phyloP scores from a whole-genome alignment of 305 asterid genomes.

The Coffea humblotiana region DNA sequence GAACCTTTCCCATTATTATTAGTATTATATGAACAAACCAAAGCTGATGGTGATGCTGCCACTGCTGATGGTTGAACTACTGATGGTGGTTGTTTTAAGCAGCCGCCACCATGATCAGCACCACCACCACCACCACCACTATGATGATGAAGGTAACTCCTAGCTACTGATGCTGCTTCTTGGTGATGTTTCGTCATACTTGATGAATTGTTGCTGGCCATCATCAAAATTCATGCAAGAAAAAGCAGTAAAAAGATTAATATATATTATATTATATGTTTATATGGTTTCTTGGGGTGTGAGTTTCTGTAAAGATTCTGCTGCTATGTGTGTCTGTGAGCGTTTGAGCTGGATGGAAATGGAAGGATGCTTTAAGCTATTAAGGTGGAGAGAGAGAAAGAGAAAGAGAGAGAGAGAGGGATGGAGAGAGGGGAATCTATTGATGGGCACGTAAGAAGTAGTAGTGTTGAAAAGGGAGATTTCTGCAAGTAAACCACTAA shows the following conservation, averaged over 20 bases:
- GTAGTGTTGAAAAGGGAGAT: slow-evolving; percentile 11
- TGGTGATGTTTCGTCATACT: slow-evolving; percentile 17
- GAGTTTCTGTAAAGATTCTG: slow-evolving; percentile 8
- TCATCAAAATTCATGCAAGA: slow-evolving; percentile 20
- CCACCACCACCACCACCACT: slow-evolving; percentile 3
- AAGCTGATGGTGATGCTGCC: neutral
- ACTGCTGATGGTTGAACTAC: neutral
- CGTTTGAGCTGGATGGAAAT: slow-evolving; percentile 14
- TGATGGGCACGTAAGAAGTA: slow-evolving; percentile 13
- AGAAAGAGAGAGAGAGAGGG: slow-evolving; percentile 6
- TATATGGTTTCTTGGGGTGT: neutral
- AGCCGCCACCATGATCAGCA: neutral
- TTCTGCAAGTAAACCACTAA: neutral
- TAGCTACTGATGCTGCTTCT: neutral
- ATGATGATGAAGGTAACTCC: slow-evolving; percentile 13
- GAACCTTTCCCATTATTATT: slow-evolving; percentile 10
- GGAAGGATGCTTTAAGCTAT: slow-evolving; percentile 17
- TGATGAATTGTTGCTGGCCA: slow-evolving; percentile 21
- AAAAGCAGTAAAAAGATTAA: neutral
- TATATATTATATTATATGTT: too few species aligned
- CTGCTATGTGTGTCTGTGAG: neutral
- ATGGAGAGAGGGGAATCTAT: slow-evolving; percentile 11
- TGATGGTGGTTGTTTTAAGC: neutral
- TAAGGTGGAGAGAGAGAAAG: neutral
- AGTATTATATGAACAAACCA: slow-evolving; percentile 4